Conservation (phyloP, 768 basidiomycete species). For the Hygrophorus russula region DNA sequence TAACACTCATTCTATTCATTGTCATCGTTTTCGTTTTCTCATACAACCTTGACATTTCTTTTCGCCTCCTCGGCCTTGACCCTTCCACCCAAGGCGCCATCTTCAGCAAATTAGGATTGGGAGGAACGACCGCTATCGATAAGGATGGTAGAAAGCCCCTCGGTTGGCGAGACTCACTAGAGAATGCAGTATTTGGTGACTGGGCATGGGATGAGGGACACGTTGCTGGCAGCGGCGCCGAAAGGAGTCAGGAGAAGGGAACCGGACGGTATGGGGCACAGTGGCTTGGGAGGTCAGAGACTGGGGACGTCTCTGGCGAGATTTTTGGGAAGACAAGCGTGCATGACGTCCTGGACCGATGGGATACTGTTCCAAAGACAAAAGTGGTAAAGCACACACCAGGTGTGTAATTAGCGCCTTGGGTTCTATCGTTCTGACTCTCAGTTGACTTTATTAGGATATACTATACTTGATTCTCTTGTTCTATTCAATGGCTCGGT, state of each 20-base stretch:
- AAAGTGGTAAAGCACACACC: constrained; percentile 52
- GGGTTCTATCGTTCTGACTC: neutral
- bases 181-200: constrained; percentile 53
- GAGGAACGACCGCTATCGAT: constrained; percentile 23
- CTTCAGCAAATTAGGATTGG: constrained; percentile 28
- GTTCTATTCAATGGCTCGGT: constrained; percentile 62
- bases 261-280: constrained; percentile 25
- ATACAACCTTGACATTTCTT: constrained; percentile 61
- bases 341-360: constrained; percentile 42
- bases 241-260: constrained; percentile 29
- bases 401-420: constrained; percentile 29
- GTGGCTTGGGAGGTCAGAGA: constrained; percentile 27
- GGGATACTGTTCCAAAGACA: constrained; percentile 50
- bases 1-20: constrained; percentile 56
- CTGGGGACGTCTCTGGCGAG: constrained; percentile 3
- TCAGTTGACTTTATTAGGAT: constrained; percentile 35
- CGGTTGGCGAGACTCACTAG: constrained; percentile 46
- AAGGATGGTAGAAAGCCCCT: constrained; percentile 37
- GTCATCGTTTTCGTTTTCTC: constrained; percentile 57
- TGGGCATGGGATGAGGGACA: constrained; percentile 57
- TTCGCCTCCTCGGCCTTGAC: constrained; percentile 40
- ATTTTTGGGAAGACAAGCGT: constrained; percentile 26
- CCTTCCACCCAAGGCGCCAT: constrained; percentile 25
- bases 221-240: constrained; percentile 44
- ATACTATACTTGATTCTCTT: constrained; percentile 77